phyloP scores from a whole-genome alignment of 2,329 filamentous ascomycete species.

The Didymella arachidicola region DNA sequence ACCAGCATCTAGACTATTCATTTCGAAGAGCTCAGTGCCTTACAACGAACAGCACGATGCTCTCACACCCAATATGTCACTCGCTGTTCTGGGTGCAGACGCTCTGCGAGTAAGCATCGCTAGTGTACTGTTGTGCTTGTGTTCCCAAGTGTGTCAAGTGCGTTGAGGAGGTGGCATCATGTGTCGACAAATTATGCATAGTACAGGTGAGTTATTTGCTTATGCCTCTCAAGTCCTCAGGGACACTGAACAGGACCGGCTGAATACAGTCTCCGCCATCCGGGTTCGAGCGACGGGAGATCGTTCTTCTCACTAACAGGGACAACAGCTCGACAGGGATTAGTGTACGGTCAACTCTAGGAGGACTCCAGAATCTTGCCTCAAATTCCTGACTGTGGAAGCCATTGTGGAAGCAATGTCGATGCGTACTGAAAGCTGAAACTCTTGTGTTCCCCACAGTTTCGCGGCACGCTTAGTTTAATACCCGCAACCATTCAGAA shows the following conservation, averaged over 20 bases:
- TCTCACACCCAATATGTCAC: not conserved
- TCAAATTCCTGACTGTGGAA: not conserved
- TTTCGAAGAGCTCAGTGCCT: constrained; percentile 3
- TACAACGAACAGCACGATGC: not conserved
- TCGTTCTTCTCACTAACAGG: not conserved
- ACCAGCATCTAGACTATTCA: constrained; percentile 20
- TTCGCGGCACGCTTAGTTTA: constrained; percentile 12
- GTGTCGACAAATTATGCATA: not conserved
- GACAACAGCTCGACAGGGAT: not conserved
- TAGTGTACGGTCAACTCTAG: not conserved
- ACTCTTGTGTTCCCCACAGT: constrained; percentile 26
- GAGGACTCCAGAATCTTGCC: not conserved
- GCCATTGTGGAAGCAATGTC: not conserved
- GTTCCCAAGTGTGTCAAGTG: too few species aligned
- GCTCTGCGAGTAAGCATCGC: constrained; percentile 1
- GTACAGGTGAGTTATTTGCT: constrained; percentile 5
- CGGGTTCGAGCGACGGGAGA: not conserved
- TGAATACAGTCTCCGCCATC: not conserved
- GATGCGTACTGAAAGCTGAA: not conserved
- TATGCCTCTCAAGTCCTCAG: not conserved
- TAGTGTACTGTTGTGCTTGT: not conserved
- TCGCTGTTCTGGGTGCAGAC: not conserved
- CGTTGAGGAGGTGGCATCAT: not conserved
- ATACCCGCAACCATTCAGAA: constrained; percentile 4
- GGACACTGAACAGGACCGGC: not conserved